phyloP scores from a whole-genome alignment of 257 asterid genomes.

The Jasminum sambac region DNA sequence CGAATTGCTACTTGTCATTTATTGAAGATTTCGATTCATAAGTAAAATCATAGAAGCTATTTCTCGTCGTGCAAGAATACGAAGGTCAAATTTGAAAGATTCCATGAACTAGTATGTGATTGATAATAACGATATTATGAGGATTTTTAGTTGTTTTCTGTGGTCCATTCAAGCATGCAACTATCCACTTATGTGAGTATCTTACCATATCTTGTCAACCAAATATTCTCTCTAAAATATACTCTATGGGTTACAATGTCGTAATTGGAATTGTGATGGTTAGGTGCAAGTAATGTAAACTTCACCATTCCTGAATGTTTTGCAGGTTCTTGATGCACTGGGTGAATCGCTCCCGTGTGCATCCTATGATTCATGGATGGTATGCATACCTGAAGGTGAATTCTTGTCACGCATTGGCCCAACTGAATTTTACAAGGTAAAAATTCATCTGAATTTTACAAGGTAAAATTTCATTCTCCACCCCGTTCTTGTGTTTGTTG shows the following conservation, averaged over 20 bases:
- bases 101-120: background rate
- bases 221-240: background rate
- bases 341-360: slow-evolving; percentile 77
- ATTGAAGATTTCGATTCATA: background rate
- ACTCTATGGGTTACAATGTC: background rate
- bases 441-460: slow-evolving; percentile 59
- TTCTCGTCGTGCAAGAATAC: background rate
- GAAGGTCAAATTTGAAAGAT: background rate
- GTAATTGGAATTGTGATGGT: background rate
- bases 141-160: background rate
- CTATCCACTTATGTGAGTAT: background rate
- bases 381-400: slow-evolving; percentile 91
- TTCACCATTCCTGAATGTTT: slow-evolving; percentile 21
- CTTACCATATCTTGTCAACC: background rate
- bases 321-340: slow-evolving; percentile 91
- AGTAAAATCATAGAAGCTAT: background rate
- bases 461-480: slow-evolving; percentile 43
- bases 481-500: slow-evolving; percentile 23
- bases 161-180: background rate
- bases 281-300: background rate
- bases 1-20: background rate
- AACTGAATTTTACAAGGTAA: slow-evolving; percentile 86
- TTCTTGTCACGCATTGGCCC: slow-evolving; percentile 97
- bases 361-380: slow-evolving; percentile 92
- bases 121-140: background rate